Evolutionary conservation across 2,329 filamentous ascomycete species (phyloP), one percentile per base, ranked within the genome.

Genomic region (Fusarium sterilihyphosum): DNA sequence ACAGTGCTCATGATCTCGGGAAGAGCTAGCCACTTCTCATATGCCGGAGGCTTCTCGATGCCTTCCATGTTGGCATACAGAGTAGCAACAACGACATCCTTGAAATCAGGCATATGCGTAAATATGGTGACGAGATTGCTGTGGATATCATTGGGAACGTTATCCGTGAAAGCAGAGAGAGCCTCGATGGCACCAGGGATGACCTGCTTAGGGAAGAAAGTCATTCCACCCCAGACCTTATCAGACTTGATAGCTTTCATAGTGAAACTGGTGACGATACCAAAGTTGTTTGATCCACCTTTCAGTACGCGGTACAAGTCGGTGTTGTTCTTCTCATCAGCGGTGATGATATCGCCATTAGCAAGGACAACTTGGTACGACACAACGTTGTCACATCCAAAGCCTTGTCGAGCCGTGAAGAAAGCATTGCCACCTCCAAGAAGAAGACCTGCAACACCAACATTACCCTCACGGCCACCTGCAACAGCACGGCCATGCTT

Each of bases 301-400:
- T 84, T 82, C 3, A 87, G 79, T 7, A 86, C 86, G 71, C 81
- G 83, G 74, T 80, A 88, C 3, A 88, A 80, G 58, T 88, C 85
- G 0, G 72, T 5, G 68, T 87, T 82, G 22, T 75, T 58, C 1
- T 67, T 61, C 0, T 59, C 54, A 44, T 82, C 84, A 2, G 84
- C 86, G 8, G 82, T 80, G 41, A 88, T 79, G 26, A 89, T 81
- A 5, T 74, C 67, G 1, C 87, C 87, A 37, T 82, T 80, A 0
- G 85, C 83, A 3, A 88, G 83, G 5, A 90, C 87, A 16, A 90
- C 81, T 66, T 88, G 82, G 57, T 82, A 87, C 26, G 81, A 82
- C 29, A 78, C 73, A 18, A 87, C 82, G 17, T 82, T 85, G 76
- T 88, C 86, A 68, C 84, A 86, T 13, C 82, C 84, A 74, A 84